Base-by-base conservation (phyloP, 352 stramenopile genomes). In the Phytophthora brassicae region DNA sequence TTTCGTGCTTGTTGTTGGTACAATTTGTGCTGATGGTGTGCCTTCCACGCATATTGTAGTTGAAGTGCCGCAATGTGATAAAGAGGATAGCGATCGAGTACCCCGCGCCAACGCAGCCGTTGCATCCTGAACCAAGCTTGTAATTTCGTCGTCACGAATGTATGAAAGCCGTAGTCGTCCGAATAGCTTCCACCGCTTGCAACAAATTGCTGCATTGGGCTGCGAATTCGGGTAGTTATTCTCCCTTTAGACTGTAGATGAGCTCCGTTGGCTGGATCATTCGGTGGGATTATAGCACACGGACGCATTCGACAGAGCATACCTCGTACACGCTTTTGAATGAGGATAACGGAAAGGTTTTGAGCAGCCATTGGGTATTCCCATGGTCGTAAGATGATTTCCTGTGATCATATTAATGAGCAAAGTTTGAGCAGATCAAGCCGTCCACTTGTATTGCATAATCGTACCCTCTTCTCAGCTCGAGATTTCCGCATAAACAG, bases 51-150 rank as follows among this genome's bases (percentile, higher is more conserved):
- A 62, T 84, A 86, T 58, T 94, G 84, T 19, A 96, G 83, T 54
- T 96, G 81, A 45, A 95, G 60, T 6, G 89, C 89, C 0, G 88
- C 88, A 36, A 96, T 95, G 62, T 93, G 82, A 57, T 95, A 97
- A 29, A 96, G 43, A 0, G 81, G 68, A 31, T 86, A 89, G 12
- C 76, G 71, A 46, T 88, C 61, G 33, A 87, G 62, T 13, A 47
- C 61, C 52, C 76, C 84, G 24, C 64, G 39, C 73, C 76, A 88
- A 19, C 65, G 75, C 6, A 74, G 55, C 16, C 61, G 44, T 53
- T 83, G 56, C 57, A 77, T 90, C n/a, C 78, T 72, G 41, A 84
- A 88, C 85, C 85, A 94, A 17, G 83, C 77, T 47, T 94, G 82
- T 12, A 94, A 51, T 9, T 68, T 63, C 5, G 68, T 84, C 3